Evolutionary conservation across 108 stramenopile species (phyloP), one percentile per base, ranked within the genome.

Genomic region (Cyclotella baltica): DNA sequence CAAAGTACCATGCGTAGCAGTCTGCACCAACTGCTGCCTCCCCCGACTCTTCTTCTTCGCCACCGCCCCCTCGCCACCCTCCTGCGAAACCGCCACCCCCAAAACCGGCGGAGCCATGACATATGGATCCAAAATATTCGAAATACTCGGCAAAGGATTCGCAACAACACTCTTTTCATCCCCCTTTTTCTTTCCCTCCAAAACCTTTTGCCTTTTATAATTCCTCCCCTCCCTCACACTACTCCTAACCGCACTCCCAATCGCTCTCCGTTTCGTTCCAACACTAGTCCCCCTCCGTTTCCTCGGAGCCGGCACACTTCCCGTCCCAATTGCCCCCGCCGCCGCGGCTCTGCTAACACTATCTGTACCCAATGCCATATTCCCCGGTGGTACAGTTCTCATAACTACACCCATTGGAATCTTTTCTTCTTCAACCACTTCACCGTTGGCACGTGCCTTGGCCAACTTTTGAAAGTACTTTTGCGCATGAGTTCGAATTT

Each of bases 381-480:
- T 70, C 13, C 29, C 29, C 55, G 55, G n/a, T n/a, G n/a, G 36
- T 30, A 57, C 30, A 5, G 59, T 61, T 2, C 59, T 30, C 59
- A 61, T 61, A 33, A 16, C 16, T 3, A 38, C 62, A 27, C 31
- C 62, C 9, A 37, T 53, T 1, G 30, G 22, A 1, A 27, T 37
- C 34, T 27, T 46, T 31, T 31, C 31, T 22, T 35, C 18, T 4
- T 33, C 58, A n/a, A 28, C 63, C 1, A n/a, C 68, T 73, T 93
- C 94, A 29, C 94, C 94, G 61, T 90, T 93, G 65, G 92, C 89
- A 31, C 91, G 83, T 19, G 92, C 95, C 87, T 98, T 98, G 73
- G 95, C 88, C 63, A 99, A 89, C 82, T 99, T 99, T 86, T 98
- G 97, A 84, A 99, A 98, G 83, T 98, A 99, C 81, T 99, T 99